Evolutionary conservation across 2,329 filamentous ascomycete genomes (phyloP).

Genomic region (Cladophialophora yegresii): DNA sequence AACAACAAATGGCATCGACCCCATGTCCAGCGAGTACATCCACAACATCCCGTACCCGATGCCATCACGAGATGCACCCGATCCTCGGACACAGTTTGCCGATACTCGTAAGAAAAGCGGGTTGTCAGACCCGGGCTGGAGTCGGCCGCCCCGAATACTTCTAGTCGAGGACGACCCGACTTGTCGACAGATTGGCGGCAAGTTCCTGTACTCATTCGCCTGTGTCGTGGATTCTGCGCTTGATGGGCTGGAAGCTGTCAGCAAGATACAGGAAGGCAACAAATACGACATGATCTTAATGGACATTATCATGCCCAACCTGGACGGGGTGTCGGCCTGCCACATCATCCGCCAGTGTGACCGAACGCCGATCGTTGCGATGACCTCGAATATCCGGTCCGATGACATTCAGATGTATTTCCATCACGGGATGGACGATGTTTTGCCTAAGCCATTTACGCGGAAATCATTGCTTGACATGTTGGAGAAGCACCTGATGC

Average conservation of each 20-base stretch:
- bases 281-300: conserved; percentile 75
- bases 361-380: conserved; percentile 85
- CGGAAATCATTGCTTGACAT: conserved; percentile 80
- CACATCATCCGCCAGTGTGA: conserved; percentile 89
- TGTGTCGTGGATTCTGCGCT: conserved; percentile 68
- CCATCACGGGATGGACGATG: conserved; percentile 96
- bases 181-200: conserved; percentile 66
- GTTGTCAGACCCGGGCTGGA: conserved; percentile 65
- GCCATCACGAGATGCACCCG: conserved; percentile 48
- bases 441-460: conserved; percentile 95
- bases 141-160: conserved; percentile 73
- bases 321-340: conserved; percentile 93
- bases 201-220: conserved; percentile 66
- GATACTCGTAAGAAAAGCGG: conserved; percentile 63
- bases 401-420: conserved; percentile 98
- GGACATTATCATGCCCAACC: conserved; percentile 96
- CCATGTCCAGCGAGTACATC: conserved; percentile 91
- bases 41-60: conserved; percentile 88
- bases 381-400: conserved; percentile 97
- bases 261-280: conserved; percentile 69
- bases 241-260: conserved; percentile 88
- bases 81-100: conserved; percentile 50
- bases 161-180: conserved; percentile 82
- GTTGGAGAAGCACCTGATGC: conserved; percentile 84
- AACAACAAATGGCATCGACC: conserved; percentile 87